Conservation (phyloP, 768 basidiomycete species). For the Termitomyces sp. region DNA sequence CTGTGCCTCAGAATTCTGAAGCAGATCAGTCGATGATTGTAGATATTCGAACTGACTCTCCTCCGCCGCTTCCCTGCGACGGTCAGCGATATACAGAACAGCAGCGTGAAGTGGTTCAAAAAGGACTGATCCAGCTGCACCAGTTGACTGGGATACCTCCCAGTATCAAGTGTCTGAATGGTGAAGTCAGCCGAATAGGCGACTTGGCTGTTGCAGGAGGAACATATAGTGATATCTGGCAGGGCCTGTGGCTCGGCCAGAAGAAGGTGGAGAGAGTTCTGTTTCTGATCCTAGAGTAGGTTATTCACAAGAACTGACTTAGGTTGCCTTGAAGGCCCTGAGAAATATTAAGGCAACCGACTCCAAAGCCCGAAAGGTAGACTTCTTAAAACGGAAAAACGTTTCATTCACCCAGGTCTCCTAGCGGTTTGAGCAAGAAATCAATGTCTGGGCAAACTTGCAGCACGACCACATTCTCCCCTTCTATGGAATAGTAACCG, state of each 20-base stretch:
- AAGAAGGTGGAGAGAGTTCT: constrained; percentile 32
- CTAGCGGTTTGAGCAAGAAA: constrained; percentile 55
- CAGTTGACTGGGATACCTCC: constrained; percentile 48
- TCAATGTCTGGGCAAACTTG: constrained; percentile 47
- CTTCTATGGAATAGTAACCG: constrained; percentile 53
- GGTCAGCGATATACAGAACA: constrained; percentile 34
- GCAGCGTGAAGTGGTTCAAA: constrained; percentile 39
- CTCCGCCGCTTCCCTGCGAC: constrained; percentile 17
- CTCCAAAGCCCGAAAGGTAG: constrained; percentile 36
- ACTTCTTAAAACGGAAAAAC: background rate
- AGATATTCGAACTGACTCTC: constrained; percentile 14
- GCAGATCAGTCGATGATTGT: constrained; percentile 4
- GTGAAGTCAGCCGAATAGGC: constrained; percentile 38
- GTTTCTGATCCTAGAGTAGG: no score
- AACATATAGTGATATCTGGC: constrained; percentile 48
- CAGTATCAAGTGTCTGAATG: constrained; percentile 44
- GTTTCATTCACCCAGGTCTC: background rate
- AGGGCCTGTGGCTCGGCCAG: constrained; percentile 49
- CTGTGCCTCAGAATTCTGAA: constrained; percentile 17
- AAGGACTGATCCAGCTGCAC: constrained; percentile 42
- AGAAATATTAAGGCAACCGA: constrained; percentile 41
- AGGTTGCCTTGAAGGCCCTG: constrained; percentile 57
- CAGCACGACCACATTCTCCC: constrained; percentile 46
- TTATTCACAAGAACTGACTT: background rate
- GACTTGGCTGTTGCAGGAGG: constrained; percentile 45